phyloP scores from a whole-genome alignment of 2,329 filamentous ascomycete species.

The Bretziella fagacearum region DNA sequence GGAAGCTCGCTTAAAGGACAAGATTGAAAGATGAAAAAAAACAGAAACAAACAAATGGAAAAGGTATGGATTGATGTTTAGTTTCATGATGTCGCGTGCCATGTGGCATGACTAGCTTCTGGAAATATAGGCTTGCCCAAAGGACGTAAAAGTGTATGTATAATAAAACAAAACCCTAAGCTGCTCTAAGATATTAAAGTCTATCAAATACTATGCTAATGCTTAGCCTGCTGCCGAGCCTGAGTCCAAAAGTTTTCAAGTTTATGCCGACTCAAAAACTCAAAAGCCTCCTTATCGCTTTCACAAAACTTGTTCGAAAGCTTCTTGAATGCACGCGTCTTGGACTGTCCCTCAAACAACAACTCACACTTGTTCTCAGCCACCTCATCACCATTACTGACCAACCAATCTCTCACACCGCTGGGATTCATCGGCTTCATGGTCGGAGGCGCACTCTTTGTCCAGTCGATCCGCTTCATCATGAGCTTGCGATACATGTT shows the following conservation, averaged over 20 bases:
- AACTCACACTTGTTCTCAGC: constrained; percentile 65
- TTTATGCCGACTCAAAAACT: constrained; percentile 61
- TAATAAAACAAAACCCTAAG: background rate
- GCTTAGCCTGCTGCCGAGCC: constrained; percentile 8
- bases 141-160: too few species aligned
- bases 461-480: constrained; percentile 88
- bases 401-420: constrained; percentile 56
- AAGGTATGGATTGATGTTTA: too few species aligned
- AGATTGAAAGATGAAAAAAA: too few species aligned
- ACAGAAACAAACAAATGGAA: too few species aligned
- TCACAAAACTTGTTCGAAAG: constrained; percentile 88
- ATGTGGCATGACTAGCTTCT: background rate
- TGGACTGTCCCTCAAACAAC: constrained; percentile 83
- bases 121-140: too few species aligned
- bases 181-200: background rate
- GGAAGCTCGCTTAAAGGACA: background rate
- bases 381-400: constrained; percentile 65
- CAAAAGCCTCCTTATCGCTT: constrained; percentile 74
- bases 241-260: constrained; percentile 78
- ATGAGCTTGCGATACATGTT: constrained; percentile 82
- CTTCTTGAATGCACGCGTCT: constrained; percentile 62
- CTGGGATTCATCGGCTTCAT: constrained; percentile 43
- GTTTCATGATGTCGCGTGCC: background rate
- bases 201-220: background rate
- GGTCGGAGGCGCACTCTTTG: constrained; percentile 61